Percentiles rank a stretch among this genome's conserved stretches.
These are phyloP conservation scores for Rhodotorula taiwanensis DNA, from an alignment of 768 basidiomycete species.

Conservation along the genomic window DNA sequence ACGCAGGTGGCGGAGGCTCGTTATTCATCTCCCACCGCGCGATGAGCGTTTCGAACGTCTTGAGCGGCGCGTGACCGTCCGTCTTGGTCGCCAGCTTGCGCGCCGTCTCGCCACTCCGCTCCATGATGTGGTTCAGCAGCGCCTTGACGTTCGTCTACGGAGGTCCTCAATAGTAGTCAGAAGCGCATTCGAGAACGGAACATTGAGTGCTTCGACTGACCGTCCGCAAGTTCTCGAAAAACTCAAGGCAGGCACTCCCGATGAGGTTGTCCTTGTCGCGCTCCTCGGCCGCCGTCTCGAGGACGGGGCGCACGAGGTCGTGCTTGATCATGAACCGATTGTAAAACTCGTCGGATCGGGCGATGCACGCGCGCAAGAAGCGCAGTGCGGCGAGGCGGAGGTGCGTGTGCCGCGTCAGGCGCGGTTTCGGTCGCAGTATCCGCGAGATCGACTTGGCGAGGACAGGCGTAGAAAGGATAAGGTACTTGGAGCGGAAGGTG, in stretches of 20 bases:
- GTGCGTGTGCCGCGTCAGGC: constrained; percentile 81
- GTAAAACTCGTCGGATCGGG: constrained; percentile 56
- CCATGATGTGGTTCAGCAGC: constrained; percentile 75
- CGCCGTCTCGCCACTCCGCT: constrained; percentile 60
- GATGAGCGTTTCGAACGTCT: constrained; percentile 65
- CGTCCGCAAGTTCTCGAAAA: constrained; percentile 82
- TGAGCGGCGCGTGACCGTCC: constrained; percentile 55
- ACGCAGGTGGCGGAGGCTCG: constrained; percentile 51
- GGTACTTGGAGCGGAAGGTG: constrained; percentile 84
- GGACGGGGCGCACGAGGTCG: constrained; percentile 72
- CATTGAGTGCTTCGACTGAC: constrained; percentile 47
- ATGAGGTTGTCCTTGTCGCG: constrained; percentile 82
- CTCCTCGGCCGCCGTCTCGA: constrained; percentile 71
- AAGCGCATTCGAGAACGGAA: neutral
- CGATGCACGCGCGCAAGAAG: constrained; percentile 78
- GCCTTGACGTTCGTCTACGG: constrained; percentile 78
- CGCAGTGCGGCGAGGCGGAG: constrained; percentile 86
- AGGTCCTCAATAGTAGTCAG: constrained; percentile 5
- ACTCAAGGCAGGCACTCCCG: constrained; percentile 90
- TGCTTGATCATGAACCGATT: constrained; percentile 77
- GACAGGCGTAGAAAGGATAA: constrained; percentile 65
- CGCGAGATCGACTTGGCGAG: constrained; percentile 67
- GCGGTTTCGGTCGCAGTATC: constrained; percentile 64
- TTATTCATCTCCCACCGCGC: constrained; percentile 86
- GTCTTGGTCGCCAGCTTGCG: constrained; percentile 53